phyloP scores from a whole-genome alignment of 768 basidiomycete species.

The Mrakia gelida region DNA sequence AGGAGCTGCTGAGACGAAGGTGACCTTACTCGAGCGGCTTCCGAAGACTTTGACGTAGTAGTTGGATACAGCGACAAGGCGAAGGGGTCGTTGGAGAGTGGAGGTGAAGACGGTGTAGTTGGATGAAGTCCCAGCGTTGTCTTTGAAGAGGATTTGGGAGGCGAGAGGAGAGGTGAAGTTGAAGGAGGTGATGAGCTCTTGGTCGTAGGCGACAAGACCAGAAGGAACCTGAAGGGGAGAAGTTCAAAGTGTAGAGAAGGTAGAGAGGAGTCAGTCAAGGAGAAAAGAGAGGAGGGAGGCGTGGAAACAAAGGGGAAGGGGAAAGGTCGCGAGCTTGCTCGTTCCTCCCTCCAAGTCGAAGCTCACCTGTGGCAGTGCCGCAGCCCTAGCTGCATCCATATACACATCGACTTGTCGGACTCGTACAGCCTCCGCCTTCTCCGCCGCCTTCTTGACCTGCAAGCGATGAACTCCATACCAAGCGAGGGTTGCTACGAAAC shows the following conservation, averaged over 20 bases:
- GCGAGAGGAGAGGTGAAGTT: neutral
- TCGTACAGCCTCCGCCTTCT: neutral
- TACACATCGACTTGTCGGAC: neutral
- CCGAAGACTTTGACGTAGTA: neutral
- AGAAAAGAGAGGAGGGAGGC: neutral
- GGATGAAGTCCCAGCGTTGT: neutral
- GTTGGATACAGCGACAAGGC: neutral
- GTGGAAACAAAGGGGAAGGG: neutral
- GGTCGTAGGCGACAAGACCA: neutral
- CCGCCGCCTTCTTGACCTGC: neutral
- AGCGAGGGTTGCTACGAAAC: neutral
- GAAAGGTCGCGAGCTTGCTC: neutral
- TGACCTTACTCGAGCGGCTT: neutral
- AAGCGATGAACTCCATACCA: neutral
- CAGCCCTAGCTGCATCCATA: neutral
- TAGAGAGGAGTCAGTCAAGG: neutral
- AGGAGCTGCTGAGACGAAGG: neutral
- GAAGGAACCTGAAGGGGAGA: neutral
- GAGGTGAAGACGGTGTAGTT: neutral
- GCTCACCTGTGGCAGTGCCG: neutral
- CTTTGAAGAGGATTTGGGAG: neutral
- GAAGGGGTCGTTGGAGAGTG: neutral
- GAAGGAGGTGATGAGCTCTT: neutral
- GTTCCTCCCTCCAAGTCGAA: neutral
- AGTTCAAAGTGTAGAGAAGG: neutral